These are phyloP conservation scores for Anethum foeniculum DNA, from an alignment of 140 eudicot genomes.

Conservation along the genomic window DNA sequence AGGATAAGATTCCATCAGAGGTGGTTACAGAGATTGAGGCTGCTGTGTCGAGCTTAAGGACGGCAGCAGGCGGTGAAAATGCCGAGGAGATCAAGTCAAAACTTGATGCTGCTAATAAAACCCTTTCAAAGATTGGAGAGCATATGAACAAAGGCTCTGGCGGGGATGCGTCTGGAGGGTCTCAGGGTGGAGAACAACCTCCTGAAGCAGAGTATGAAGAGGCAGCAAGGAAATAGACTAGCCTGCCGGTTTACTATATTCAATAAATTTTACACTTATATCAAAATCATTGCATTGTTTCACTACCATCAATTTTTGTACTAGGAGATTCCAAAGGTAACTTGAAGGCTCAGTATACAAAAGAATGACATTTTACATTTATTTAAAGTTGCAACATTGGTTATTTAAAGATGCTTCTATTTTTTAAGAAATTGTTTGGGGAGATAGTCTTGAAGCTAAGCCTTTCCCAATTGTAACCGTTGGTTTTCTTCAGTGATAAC, in stretches of 20 bases:
- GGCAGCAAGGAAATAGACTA: constrained; percentile 2
- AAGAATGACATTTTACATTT: background rate
- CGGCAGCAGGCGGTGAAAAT: background rate
- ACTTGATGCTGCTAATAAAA: constrained; percentile 7
- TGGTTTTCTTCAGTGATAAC: background rate
- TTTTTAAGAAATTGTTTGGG: background rate
- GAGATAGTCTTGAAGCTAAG: background rate
- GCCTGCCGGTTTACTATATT: background rate
- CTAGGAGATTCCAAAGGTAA: background rate
- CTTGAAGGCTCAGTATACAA: background rate
- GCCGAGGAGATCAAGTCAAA: constrained; percentile 15
- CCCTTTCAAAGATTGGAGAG: constrained; percentile 9
- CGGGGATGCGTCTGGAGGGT: constrained; percentile 1
- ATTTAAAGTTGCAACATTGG: background rate
- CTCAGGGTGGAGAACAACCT: constrained; percentile 9
- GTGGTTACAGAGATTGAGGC: constrained; percentile 2
- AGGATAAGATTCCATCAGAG: constrained; percentile 12
- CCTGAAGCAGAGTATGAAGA: constrained; percentile 15
- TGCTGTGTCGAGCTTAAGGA: constrained; percentile 6
- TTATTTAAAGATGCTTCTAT: background rate
- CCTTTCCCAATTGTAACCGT: background rate
- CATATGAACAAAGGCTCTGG: constrained; percentile 7
- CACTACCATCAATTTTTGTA: background rate
- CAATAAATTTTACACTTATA: background rate
- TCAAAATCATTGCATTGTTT: background rate